These are phyloP conservation scores for Metschnikowia santaceciliae DNA, from an alignment of 805 yeast genomes.

Conservation along the genomic window DNA sequence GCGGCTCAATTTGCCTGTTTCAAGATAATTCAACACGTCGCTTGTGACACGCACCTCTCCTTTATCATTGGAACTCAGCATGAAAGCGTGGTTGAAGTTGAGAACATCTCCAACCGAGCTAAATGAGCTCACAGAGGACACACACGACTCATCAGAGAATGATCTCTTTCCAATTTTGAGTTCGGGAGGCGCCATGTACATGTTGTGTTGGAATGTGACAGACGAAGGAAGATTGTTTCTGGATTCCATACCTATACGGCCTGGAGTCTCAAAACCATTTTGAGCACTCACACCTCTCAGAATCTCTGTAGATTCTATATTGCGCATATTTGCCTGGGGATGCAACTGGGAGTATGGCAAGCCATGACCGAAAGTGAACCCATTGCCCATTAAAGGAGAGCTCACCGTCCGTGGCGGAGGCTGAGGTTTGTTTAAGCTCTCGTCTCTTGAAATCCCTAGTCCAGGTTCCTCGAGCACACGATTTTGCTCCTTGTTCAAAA, in stretches of 20 bases:
- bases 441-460: background rate
- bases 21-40: conserved; percentile 7
- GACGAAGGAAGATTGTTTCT: conserved; percentile 1
- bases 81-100: conserved; percentile 8
- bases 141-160: conserved; percentile 36
- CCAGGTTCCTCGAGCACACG: background rate
- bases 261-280: background rate
- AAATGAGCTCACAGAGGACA: conserved; percentile 36
- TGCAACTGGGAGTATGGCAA: background rate
- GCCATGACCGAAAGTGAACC: background rate
- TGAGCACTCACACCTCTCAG: background rate
- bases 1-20: conserved; percentile 4
- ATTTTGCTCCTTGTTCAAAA: background rate
- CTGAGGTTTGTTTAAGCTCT: background rate
- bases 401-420: background rate
- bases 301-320: background rate
- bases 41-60: conserved; percentile 12
- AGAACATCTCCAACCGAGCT: conserved; percentile 32
- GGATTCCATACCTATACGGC: background rate
- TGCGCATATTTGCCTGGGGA: too few species aligned
- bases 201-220: conserved; percentile 9
- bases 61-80: conserved; percentile 13
- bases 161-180: conserved; percentile 21
- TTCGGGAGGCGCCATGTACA: conserved; percentile 12
- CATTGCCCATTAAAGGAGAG: background rate